phyloP scores from a whole-genome alignment of 2,329 filamentous ascomycete genomes.

The Fusarium veterinarium region DNA sequence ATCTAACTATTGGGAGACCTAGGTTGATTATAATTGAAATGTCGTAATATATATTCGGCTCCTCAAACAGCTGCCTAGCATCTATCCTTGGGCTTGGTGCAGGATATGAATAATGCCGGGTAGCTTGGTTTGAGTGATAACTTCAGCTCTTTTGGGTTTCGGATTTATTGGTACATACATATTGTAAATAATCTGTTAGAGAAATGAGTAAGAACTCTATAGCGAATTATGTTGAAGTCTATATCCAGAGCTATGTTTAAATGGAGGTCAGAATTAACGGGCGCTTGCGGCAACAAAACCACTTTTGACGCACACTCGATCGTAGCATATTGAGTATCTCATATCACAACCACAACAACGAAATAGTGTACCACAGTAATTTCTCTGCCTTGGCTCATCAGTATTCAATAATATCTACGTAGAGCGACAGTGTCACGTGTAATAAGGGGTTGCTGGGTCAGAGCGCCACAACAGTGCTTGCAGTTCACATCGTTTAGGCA shows the following conservation, averaged over 20 bases:
- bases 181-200: too few relatives aligned
- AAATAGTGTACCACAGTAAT: neutral
- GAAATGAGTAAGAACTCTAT: neutral
- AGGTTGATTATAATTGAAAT: too few relatives aligned
- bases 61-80: conserved; percentile 2
- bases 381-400: neutral
- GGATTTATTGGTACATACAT: neutral
- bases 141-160: neutral
- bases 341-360: neutral
- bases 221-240: neutral
- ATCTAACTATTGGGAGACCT: neutral
- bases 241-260: too few relatives aligned
- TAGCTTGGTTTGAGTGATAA: neutral
- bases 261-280: neutral
- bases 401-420: neutral
- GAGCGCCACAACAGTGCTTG: conserved; percentile 14
- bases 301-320: neutral
- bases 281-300: neutral
- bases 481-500: conserved; percentile 28
- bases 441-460: conserved; percentile 30
- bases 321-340: neutral
- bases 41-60: neutral
- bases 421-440: neutral
- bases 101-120: neutral
- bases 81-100: neutral